Conservation (phyloP, 2,329 filamentous ascomycete genomes). For the Orbilia ellipsospora region DNA sequence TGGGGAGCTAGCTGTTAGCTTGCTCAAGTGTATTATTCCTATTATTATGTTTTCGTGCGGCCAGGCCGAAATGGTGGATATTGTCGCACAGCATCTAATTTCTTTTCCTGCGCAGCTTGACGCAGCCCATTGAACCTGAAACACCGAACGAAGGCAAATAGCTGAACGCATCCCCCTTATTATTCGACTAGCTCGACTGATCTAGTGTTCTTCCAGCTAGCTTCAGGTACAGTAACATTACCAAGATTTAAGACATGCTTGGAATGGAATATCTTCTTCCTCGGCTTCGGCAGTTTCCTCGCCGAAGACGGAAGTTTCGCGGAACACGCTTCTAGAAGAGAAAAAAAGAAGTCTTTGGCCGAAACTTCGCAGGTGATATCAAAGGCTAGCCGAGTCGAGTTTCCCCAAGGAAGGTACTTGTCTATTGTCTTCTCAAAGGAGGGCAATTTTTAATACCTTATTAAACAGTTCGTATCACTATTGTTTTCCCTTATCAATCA, state of each 20-base stretch:
- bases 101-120: constrained; percentile 53
- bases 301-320: constrained; percentile 47
- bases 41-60: constrained; percentile 18
- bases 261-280: constrained; percentile 41
- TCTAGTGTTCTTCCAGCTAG: constrained; percentile 47
- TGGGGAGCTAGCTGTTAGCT: too few relatives aligned
- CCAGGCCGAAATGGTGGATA: constrained; percentile 50
- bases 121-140: constrained; percentile 54
- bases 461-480: not conserved
- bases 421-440: not conserved
- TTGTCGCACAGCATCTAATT: constrained; percentile 38
- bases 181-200: constrained; percentile 20
- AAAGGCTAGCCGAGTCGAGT: constrained; percentile 5
- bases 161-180: constrained; percentile 53
- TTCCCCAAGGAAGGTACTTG: constrained; percentile 24
- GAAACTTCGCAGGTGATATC: constrained; percentile 34
- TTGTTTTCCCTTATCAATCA: constrained; percentile 14
- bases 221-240: constrained; percentile 45
- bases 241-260: constrained; percentile 22
- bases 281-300: constrained; percentile 52
- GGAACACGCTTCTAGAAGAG: constrained; percentile 51
- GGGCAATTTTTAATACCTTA: too few relatives aligned
- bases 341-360: constrained; percentile 5
- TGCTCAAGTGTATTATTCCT: not conserved
- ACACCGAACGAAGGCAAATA: constrained; percentile 55